Evolutionary conservation across 768 basidiomycete genomes (phyloP), one percentile per base, ranked within the genome.

Genomic region (Trametes gibbosa): DNA sequence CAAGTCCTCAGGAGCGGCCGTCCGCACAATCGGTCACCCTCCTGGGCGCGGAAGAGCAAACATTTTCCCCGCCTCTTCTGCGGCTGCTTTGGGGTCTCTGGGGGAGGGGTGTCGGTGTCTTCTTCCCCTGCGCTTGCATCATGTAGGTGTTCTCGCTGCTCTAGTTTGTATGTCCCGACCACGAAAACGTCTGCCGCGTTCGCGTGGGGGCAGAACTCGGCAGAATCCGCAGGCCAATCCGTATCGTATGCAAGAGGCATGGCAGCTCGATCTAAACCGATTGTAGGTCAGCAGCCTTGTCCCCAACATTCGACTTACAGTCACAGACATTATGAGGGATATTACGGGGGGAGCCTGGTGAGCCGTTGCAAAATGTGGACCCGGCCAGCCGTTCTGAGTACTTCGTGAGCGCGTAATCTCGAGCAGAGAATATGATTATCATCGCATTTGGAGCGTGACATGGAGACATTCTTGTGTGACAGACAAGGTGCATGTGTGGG

Each of bases 151-250:
- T 17, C 50, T 39, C 2, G 21, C 45, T 82, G 71, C 42, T 86
- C 77, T 21, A 98, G 80, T 65, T 92, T 86, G 75, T 99, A 99
- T 0, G 96, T 98, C 21, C 96, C 96, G 66, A 92, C 93, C 1
- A 87, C 89, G 59, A 98, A 81, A 25, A 97, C 73, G 63, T 87
- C 75, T 2, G 77, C 74, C 49, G 77, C 78, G 24, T 76, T 75
- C 13, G 79, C 77, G 56, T 82, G 81, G 5, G 95, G 95, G 65
- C 92, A 95, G 70, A 95, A 98, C 67, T 98, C 97, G 54, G 94
- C 80, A 12, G 89, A 85, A 72, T 97, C 95, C 21, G 94, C 95
- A 10, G 93, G 93, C 67, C 84, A 87, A n/a, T 76, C 72, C 1
- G 94, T 96, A 72, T 92, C 84, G 65, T 81, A 65, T n/a, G n/a